Conservation (phyloP, 1,139 yeast genomes). For the Geotrichum bryndzae region DNA sequence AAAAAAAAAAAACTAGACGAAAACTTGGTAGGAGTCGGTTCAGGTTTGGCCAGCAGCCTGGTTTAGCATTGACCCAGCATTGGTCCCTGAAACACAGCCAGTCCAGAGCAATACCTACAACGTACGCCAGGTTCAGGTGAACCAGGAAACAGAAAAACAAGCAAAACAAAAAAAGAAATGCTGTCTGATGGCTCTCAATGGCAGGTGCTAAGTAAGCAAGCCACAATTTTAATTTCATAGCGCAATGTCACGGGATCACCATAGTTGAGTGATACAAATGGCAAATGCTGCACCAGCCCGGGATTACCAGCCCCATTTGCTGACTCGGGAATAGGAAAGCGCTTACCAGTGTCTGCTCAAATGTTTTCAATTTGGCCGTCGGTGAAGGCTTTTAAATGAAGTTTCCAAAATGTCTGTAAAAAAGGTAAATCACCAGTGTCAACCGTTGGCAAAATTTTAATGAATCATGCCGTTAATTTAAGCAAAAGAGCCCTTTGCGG, state of each 20-base stretch:
- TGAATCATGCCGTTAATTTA: too few relatives aligned
- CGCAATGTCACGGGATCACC: conserved; percentile 14
- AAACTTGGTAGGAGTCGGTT: not conserved
- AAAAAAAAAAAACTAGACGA: not conserved
- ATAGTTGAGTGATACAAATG: not conserved
- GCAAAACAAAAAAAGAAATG: not conserved
- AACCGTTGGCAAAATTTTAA: too few relatives aligned
- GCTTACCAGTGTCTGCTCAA: not conserved
- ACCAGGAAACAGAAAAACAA: not conserved
- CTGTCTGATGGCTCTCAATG: not conserved
- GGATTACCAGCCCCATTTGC: not conserved
- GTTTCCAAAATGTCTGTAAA: too few relatives aligned
- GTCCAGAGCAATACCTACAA: not conserved
- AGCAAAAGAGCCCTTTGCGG: too few relatives aligned
- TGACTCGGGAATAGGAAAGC: not conserved
- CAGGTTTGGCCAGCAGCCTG: not conserved
- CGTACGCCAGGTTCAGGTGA: not conserved
- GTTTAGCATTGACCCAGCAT: not conserved
- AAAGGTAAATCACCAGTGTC: too few relatives aligned
- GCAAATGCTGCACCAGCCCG: not conserved
- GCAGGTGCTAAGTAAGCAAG: conserved; percentile 5
- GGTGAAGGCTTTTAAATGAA: too few relatives aligned
- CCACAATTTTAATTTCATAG: conserved; percentile 8
- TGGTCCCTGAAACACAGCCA: not conserved
- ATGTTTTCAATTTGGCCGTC: not conserved